These are phyloP conservation scores for Leonotis leonurus DNA, from an alignment of 257 asterid species.

Conservation along the genomic window DNA sequence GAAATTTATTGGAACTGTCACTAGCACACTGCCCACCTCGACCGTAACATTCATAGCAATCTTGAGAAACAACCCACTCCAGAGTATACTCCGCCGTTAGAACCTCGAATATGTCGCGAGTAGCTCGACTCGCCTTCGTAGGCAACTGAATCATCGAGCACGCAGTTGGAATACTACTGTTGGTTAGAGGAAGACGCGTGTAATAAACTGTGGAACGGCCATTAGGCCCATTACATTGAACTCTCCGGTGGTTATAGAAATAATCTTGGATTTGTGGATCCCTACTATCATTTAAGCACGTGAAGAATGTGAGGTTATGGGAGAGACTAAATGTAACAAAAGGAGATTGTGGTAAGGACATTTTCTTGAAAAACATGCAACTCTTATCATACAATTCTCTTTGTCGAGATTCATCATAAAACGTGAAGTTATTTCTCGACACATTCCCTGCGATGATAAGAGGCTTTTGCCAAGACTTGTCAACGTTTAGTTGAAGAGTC, in stretches of 20 bases:
- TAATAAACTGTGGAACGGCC: neutral
- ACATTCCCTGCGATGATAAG: neutral
- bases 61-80: conserved; percentile 25
- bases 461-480: too few relatives aligned
- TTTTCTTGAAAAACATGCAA: neutral
- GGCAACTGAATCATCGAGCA: conserved; percentile 24
- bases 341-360: neutral
- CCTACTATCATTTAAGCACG: neutral
- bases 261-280: rapidly evolving
- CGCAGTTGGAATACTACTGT: neutral
- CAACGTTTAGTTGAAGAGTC: too few relatives aligned
- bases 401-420: neutral
- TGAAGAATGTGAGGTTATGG: conserved; percentile 20
- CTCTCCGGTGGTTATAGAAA: too few relatives aligned
- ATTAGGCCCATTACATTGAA: too few relatives aligned
- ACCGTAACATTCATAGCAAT: conserved; percentile 22
- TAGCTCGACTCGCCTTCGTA: neutral
- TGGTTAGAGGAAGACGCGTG: neutral
- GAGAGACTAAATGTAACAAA: conserved; percentile 12
- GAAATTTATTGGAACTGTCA: neutral
- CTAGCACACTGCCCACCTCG: conserved; percentile 30
- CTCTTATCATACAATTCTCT: rapidly evolving
- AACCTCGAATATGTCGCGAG: too few relatives aligned
- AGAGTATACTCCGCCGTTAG: conserved; percentile 14
- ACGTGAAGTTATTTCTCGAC: neutral